These are phyloP conservation scores for Cytidiella melzeri DNA, from an alignment of 768 basidiomycete species.

Conservation along the genomic window DNA sequence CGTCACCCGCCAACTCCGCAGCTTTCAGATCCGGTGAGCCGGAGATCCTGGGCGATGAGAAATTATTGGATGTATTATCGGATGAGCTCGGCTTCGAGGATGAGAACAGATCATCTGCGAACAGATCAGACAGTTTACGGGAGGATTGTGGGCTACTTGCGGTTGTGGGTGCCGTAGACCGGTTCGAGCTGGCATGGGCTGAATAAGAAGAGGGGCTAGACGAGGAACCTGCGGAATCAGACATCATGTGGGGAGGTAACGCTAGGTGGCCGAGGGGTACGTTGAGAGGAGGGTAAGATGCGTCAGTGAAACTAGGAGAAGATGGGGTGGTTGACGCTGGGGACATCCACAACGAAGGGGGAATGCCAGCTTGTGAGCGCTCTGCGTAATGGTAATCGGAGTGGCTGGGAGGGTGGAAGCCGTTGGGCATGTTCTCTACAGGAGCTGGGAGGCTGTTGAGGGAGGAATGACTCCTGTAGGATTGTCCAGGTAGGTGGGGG, in stretches of 20 bases:
- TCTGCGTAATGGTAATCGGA: slow-evolving; percentile 30
- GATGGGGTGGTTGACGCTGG: slow-evolving; percentile 46
- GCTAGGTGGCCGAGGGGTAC: slow-evolving; percentile 15
- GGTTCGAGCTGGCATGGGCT: slow-evolving; percentile 19
- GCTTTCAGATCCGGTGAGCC: slow-evolving; percentile 64
- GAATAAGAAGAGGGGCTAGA: slow-evolving; percentile 26
- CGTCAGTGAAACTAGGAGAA: slow-evolving; percentile 29
- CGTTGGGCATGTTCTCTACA: slow-evolving; percentile 11
- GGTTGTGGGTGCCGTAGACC: slow-evolving; percentile 23
- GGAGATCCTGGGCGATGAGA: slow-evolving; percentile 58
- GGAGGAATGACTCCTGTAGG: slow-evolving; percentile 4
- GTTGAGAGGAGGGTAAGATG: slow-evolving; percentile 19
- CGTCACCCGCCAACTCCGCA: slow-evolving; percentile 32
- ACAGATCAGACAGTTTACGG: slow-evolving; percentile 39
- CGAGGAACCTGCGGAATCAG: slow-evolving; percentile 18
- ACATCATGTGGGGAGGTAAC: slow-evolving; percentile 16
- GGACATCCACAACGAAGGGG: slow-evolving; percentile 85
- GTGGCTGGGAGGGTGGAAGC: slow-evolving; percentile 15
- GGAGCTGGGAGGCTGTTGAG: slow-evolving; percentile 2
- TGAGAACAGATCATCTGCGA: slow-evolving; percentile 62
- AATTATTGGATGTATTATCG: slow-evolving; percentile 36
- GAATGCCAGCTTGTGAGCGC: slow-evolving; percentile 49
- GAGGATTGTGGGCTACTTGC: slow-evolving; percentile 21
- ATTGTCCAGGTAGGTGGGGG: slow-evolving; percentile 9
- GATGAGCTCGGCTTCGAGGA: slow-evolving; percentile 35